A percentile compares a stretch with the other conserved stretches of the same genome.
Conservation (phyloP, 208 protist genomes). For the Zelonia costaricensis region DNA sequence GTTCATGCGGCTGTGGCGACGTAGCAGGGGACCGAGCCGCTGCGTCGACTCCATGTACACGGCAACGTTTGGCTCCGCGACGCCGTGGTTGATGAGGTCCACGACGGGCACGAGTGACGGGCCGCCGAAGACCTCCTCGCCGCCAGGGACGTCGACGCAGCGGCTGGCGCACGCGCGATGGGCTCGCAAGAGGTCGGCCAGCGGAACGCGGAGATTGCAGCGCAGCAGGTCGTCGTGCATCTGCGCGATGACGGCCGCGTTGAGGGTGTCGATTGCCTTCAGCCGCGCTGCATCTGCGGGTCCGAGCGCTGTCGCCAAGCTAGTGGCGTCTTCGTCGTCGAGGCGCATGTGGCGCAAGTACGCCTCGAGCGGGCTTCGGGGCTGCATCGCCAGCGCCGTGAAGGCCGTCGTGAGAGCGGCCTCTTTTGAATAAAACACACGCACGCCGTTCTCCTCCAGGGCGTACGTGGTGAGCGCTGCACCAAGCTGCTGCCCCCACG, state of each 20-base stretch:
- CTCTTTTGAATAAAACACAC: constrained; percentile 53
- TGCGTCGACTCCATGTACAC: constrained; percentile 35
- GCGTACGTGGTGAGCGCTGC: constrained; percentile 35
- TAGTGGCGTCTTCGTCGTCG: constrained; percentile 8
- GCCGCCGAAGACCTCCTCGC: constrained; percentile 66
- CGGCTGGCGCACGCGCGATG: constrained; percentile 65
- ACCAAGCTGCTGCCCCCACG: constrained; percentile 44
- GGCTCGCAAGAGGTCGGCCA: constrained; percentile 36
- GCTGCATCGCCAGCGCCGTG: constrained; percentile 51
- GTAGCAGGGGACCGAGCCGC: constrained; percentile 9
- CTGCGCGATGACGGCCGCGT: constrained; percentile 18
- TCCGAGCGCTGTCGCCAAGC: constrained; percentile 21
- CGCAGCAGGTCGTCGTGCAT: constrained; percentile 20
- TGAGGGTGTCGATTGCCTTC: constrained; percentile 36
- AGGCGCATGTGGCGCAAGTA: constrained; percentile 54
- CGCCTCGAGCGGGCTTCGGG: constrained; percentile 29
- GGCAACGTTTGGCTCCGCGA: constrained; percentile 40
- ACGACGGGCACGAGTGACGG: constrained; percentile 76
- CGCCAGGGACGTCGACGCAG: constrained; percentile 65
- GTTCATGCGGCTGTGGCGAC: constrained; percentile 23
- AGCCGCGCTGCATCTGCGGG: constrained; percentile 16
- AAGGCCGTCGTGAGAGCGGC: constrained; percentile 59
- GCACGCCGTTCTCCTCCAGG: constrained; percentile 26
- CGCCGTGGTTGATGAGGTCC: constrained; percentile 78
- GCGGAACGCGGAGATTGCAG: constrained; percentile 23